Conservation (phyloP, 208 protist species). For the Acanthamoeba royreba region DNA sequence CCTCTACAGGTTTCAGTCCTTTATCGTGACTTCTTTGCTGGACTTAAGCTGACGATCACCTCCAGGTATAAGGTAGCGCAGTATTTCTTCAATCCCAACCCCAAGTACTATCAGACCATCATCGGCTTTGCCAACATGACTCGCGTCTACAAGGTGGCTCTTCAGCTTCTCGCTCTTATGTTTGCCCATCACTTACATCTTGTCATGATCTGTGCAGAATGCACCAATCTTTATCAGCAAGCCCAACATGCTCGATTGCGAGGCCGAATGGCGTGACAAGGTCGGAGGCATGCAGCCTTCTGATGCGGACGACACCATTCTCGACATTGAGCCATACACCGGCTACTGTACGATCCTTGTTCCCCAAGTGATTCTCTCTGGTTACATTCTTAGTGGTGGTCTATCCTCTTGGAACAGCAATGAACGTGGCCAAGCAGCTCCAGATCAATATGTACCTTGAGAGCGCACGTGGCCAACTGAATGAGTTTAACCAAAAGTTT, state of each 20-base stretch:
- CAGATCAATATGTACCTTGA: slow-evolving; percentile 21
- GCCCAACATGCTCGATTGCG: slow-evolving; percentile 35
- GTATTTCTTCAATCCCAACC: background rate
- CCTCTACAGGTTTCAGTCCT: background rate
- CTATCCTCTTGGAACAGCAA: background rate
- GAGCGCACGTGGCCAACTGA: background rate
- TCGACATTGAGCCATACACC: slow-evolving; percentile 35
- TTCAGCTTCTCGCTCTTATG: background rate
- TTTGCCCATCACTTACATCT: background rate
- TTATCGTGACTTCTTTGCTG: background rate
- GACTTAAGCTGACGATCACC: background rate
- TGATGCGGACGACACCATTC: background rate
- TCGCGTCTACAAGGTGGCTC: background rate
- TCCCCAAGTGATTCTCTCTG: background rate
- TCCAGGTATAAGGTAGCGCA: background rate
- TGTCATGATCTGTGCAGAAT: background rate
- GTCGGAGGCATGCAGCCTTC: background rate
- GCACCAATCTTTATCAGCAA: slow-evolving; percentile 37
- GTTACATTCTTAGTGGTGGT: background rate
- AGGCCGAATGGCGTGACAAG: background rate
- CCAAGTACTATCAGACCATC: slow-evolving; percentile 41
- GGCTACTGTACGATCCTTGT: background rate
- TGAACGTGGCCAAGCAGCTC: slow-evolving; percentile 33
- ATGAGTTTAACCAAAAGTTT: background rate
- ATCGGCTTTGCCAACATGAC: slow-evolving; percentile 37